Evolutionary conservation across 2,329 filamentous ascomycete species (phyloP).

Genomic region (Xylariales sp.): DNA sequence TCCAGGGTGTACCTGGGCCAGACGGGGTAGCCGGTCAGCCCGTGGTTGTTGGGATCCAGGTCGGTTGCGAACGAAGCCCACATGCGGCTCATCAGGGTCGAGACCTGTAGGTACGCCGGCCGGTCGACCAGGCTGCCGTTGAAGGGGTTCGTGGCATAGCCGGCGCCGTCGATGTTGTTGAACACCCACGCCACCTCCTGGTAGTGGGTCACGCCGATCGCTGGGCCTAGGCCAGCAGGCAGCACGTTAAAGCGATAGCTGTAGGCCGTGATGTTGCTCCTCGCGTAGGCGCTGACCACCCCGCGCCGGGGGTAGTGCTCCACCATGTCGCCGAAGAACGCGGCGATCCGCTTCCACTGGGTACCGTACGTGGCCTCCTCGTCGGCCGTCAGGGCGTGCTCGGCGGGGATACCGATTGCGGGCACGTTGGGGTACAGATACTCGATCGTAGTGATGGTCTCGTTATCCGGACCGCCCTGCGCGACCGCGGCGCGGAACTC

Average conservation of each 20-base stretch:
- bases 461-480: slow-evolving; percentile 16
- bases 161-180: slow-evolving; percentile 24
- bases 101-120: slow-evolving; percentile 19
- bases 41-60: slow-evolving; percentile 47
- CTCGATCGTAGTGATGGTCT: slow-evolving; percentile 18
- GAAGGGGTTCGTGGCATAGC: slow-evolving; percentile 26
- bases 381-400: slow-evolving; percentile 20
- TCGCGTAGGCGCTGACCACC: slow-evolving; percentile 21
- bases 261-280: slow-evolving; percentile 21
- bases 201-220: slow-evolving; percentile 38
- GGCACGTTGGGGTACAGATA: slow-evolving; percentile 27
- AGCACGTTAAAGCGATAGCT: slow-evolving; percentile 29
- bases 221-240: no score
- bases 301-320: slow-evolving; percentile 23
- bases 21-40: slow-evolving; percentile 19
- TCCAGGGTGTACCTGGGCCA: slow-evolving; percentile 22
- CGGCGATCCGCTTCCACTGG: slow-evolving; percentile 24
- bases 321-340: slow-evolving; percentile 21
- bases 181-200: slow-evolving; percentile 36
- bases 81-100: slow-evolving; percentile 21
- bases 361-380: slow-evolving; percentile 18
- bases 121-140: slow-evolving; percentile 19
- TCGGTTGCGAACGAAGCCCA: slow-evolving; percentile 44
- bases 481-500: slow-evolving; percentile 17
- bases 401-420: slow-evolving; percentile 26